phyloP scores from a whole-genome alignment of 495 filamentous ascomycete genomes.

The Trichoderma virens region DNA sequence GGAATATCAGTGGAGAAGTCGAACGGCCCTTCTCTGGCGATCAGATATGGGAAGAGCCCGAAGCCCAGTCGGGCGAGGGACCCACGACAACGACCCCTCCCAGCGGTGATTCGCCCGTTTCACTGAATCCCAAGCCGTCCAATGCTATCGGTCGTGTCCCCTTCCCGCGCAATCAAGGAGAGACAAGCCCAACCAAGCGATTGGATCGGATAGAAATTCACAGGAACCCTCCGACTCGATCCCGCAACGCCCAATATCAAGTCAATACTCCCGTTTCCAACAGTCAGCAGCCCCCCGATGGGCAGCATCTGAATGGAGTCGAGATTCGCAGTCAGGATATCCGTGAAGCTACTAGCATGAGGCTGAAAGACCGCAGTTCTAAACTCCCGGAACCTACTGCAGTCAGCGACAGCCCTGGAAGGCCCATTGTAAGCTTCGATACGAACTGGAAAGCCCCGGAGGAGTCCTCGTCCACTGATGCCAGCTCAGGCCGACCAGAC shows the following conservation, averaged over 20 bases:
- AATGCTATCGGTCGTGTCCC: constrained; percentile 52
- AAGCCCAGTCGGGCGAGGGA: constrained; percentile 29
- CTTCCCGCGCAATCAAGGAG: constrained; percentile 25
- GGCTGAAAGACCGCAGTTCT: constrained; percentile 70
- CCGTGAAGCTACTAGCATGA: constrained; percentile 82
- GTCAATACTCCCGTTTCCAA: constrained; percentile 46
- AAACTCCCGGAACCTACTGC: constrained; percentile 78
- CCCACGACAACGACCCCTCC: constrained; percentile 11
- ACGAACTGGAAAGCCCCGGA: constrained; percentile 64
- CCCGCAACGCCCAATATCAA: constrained; percentile 64
- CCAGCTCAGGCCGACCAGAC: constrained; percentile 32
- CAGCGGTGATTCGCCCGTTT: constrained; percentile 20
- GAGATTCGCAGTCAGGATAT: constrained; percentile 85
- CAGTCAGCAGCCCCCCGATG: constrained; percentile 20
- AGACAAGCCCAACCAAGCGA: constrained; percentile 38
- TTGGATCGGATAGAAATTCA: constrained; percentile 66
- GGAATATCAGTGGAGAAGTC: constrained; percentile 50
- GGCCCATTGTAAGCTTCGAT: constrained; percentile 92
- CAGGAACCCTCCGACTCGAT: constrained; percentile 68
- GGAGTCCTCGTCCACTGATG: constrained; percentile 46
- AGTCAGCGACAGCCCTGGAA: constrained; percentile 74
- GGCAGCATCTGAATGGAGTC: constrained; percentile 58
- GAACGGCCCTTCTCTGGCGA: constrained; percentile 59
- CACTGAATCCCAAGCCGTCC: constrained; percentile 38
- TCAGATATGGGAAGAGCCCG: constrained; percentile 83